A percentile compares a stretch with the other conserved stretches of the same genome.
phyloP scores from a whole-genome alignment of 257 asterid species.

The Paraleonurus japonicus region DNA sequence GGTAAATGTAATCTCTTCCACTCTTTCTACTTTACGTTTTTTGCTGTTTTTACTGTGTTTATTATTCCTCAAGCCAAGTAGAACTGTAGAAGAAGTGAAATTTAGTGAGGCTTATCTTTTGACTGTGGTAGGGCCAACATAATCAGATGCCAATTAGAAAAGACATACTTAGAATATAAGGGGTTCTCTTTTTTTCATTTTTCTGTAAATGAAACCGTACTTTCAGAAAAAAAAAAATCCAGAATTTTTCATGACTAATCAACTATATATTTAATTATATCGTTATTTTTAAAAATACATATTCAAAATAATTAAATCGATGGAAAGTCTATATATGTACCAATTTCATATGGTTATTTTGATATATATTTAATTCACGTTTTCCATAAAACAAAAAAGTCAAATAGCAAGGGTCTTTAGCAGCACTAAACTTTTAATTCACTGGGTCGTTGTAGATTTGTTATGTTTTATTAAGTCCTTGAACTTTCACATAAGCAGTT shows the following conservation, averaged over 20 bases:
- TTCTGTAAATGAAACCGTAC: background rate
- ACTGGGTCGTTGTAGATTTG: background rate
- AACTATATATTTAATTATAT: too few relatives aligned
- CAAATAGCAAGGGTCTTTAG: too few relatives aligned
- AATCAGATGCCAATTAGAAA: slow-evolving; percentile 33
- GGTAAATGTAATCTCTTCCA: background rate
- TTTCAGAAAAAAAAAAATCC: background rate
- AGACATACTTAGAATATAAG: slow-evolving; percentile 25
- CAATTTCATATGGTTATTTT: background rate
- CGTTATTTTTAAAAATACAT: too few relatives aligned
- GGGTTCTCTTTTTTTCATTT: slow-evolving; percentile 8
- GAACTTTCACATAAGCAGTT: background rate
- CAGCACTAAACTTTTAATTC: too few relatives aligned
- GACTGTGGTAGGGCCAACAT: slow-evolving; percentile 48
- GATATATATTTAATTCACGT: too few relatives aligned
- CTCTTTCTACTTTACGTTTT: slow-evolving; percentile 10
- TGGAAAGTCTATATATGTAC: background rate
- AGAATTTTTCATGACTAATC: background rate
- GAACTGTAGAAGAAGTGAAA: background rate
- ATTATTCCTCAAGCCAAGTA: background rate
- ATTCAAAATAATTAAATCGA: background rate
- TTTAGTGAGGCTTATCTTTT: slow-evolving; percentile 37
- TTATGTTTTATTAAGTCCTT: background rate
- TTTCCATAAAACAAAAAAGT: too few relatives aligned
- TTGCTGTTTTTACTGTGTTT: slow-evolving; percentile 5